These are phyloP conservation scores for Gracilaria domingensis DNA, from an alignment of 23 red algal genomes.

Conservation along the genomic window DNA sequence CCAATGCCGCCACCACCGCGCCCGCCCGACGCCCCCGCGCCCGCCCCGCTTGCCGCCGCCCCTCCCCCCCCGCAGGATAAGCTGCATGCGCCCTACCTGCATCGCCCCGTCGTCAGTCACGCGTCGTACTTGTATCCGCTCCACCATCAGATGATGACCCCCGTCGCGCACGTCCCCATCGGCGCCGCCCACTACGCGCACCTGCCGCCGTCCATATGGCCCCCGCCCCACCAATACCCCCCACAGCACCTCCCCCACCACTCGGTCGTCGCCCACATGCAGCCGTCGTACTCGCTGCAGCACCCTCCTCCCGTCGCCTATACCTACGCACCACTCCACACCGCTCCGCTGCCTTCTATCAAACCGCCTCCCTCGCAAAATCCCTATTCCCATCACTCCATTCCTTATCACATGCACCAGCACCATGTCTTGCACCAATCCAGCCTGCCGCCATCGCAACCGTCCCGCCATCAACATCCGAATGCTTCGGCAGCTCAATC, in stretches of 20 bases:
- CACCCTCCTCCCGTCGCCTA: constrained; percentile 9
- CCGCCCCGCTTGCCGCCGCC: not conserved
- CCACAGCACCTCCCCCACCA: constrained; percentile 8
- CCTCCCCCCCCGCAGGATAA: not conserved
- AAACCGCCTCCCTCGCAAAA: constrained; percentile 2
- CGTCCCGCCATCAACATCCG: not conserved
- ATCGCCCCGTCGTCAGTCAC: not conserved
- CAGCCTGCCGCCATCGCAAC: not conserved
- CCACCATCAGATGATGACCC: constrained; percentile 48
- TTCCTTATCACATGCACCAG: not conserved
- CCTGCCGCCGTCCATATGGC: constrained; percentile 58
- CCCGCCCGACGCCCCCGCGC: not conserved
- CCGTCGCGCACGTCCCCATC: constrained; percentile 65
- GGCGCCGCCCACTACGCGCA: constrained; percentile 71
- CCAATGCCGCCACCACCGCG: not conserved
- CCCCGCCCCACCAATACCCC: constrained; percentile 24
- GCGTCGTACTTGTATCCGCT: constrained; percentile 39
- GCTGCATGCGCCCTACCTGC: constrained; percentile 5
- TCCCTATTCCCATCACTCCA: not conserved
- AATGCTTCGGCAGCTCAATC: not conserved
- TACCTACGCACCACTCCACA: not conserved
- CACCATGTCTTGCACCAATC: constrained; percentile 10
- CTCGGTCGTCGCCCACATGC: constrained; percentile 34
- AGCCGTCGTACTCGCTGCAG: constrained; percentile 17
- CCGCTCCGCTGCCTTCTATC: constrained; percentile 23